Evolutionary conservation across 495 filamentous ascomycete species (phyloP), one percentile per base, ranked within the genome.

Genomic region (Podospora pseudocomata): DNA sequence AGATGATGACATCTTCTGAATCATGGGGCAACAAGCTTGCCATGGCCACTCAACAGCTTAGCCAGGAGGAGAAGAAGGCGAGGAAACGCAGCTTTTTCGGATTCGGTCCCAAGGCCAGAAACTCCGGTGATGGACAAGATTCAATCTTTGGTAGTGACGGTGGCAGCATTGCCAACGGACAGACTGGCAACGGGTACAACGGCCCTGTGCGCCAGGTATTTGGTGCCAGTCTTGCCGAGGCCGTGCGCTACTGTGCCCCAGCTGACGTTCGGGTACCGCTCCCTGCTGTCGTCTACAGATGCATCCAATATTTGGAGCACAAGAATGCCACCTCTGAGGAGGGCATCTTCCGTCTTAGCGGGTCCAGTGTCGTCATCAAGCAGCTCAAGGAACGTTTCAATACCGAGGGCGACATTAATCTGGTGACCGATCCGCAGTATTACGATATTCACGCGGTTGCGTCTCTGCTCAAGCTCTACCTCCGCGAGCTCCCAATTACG

Each of bases 371-470:
- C 64, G 90, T 97, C 49, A 95, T 98, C 80, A 97, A 95, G 76
- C 89, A 87, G 34, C 85, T 99, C 30, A 90, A 90, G 70, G 93
- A 97, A 70, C 88, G 92, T 4, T 99, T 98, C 79, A 97, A 98
- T 76, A 90, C 80, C 54, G 94, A 99, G 82, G 92, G 93, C 63
- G 95, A 99, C 75, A 88, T 98, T 69, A 93, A 97, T 75, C 86
- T 99, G 56, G 75, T 97, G 54, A 85, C 86, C 2, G 92, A 92
- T 65, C 92, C 90, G 49, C 88, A 91, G 70, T 94, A 94, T 73
- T 92, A 97, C 75, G 95, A 99, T 80, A 92, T 99, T 23, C 95
- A 99, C 79, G 95, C 95, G 13, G 91, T 99, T 9, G 96, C 96
- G 15, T 96, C 93, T 39, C 82, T 99, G 56, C 86, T 99, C 78